Conservation (phyloP, 1,139 yeast species). For the Debaryomycetaceae sp. region DNA sequence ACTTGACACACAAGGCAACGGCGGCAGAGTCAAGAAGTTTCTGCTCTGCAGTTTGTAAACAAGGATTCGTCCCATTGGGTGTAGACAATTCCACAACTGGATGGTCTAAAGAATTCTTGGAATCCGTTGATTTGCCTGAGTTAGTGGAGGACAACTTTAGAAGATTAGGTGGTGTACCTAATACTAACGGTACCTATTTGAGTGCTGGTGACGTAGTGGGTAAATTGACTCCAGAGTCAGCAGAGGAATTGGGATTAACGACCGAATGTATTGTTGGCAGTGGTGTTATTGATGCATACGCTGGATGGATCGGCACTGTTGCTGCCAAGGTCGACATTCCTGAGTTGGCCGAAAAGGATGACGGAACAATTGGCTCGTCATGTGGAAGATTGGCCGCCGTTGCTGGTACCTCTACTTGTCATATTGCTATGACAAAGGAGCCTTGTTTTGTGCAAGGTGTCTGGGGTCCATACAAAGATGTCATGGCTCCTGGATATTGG, state of each 20-base stretch:
- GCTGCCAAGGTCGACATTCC: slow-evolving; percentile 75
- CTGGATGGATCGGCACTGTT: slow-evolving; percentile 98
- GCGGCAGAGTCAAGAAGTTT: slow-evolving; percentile 81
- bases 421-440: slow-evolving; percentile 79
- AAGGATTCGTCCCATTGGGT: slow-evolving; percentile 90
- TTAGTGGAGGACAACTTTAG: slow-evolving; percentile 72
- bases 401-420: slow-evolving; percentile 98
- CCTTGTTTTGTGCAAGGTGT: slow-evolving; percentile 93
- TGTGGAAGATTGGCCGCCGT: slow-evolving; percentile 93
- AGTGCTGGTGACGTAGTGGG: slow-evolving; percentile 92
- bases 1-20: slow-evolving; percentile 85
- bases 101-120: slow-evolving; percentile 81
- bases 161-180: slow-evolving; percentile 80
- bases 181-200: slow-evolving; percentile 65
- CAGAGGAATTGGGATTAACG: slow-evolving; percentile 81
- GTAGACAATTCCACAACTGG: slow-evolving; percentile 83
- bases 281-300: slow-evolving; percentile 96
- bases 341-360: slow-evolving; percentile 35
- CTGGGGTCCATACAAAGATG: slow-evolving; percentile 98
- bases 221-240: slow-evolving; percentile 58
- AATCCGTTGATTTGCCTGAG: slow-evolving; percentile 67
- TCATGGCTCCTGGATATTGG: slow-evolving; percentile 85
- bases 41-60: slow-evolving; percentile 92
- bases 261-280: slow-evolving; percentile 82
- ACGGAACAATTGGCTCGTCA: slow-evolving; percentile 51